These are phyloP conservation scores for Verbena officinalis DNA, from an alignment of 257 asterid species.

Conservation along the genomic window DNA sequence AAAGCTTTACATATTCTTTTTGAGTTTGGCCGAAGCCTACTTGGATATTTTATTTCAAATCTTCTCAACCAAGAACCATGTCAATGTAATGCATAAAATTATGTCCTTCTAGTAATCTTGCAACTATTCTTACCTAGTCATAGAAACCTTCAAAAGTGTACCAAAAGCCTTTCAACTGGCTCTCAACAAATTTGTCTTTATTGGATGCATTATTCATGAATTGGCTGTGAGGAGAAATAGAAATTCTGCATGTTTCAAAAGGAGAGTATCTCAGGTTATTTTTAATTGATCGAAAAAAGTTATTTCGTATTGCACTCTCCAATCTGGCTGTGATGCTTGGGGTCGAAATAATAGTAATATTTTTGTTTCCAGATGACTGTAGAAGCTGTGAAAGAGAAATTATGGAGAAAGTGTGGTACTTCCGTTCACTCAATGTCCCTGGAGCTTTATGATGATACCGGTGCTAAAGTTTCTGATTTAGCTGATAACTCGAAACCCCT, in stretches of 20 bases:
- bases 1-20: background rate
- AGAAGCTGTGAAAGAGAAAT: slow-evolving; percentile 86
- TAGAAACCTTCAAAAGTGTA: background rate
- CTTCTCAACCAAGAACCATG: background rate
- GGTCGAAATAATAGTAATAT: slow-evolving; percentile 9
- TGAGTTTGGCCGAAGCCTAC: background rate
- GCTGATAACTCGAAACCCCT: slow-evolving; percentile 62
- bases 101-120: background rate
- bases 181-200: background rate
- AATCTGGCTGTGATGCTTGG: background rate
- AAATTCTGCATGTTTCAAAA: background rate
- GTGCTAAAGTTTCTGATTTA: slow-evolving; percentile 64
- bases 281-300: background rate
- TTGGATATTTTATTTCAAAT: background rate
- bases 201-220: background rate
- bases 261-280: background rate
- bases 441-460: slow-evolving; percentile 83
- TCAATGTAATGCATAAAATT: background rate
- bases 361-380: slow-evolving; percentile 62
- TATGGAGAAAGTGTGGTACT: slow-evolving; percentile 95
- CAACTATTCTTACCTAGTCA: background rate
- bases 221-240: slow-evolving; percentile 1
- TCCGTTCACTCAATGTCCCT: slow-evolving; percentile 79
- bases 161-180: background rate
- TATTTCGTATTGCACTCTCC: background rate